Conservation (phyloP, 1,284 basidiomycete species). For the Golubevia sp. region DNA sequence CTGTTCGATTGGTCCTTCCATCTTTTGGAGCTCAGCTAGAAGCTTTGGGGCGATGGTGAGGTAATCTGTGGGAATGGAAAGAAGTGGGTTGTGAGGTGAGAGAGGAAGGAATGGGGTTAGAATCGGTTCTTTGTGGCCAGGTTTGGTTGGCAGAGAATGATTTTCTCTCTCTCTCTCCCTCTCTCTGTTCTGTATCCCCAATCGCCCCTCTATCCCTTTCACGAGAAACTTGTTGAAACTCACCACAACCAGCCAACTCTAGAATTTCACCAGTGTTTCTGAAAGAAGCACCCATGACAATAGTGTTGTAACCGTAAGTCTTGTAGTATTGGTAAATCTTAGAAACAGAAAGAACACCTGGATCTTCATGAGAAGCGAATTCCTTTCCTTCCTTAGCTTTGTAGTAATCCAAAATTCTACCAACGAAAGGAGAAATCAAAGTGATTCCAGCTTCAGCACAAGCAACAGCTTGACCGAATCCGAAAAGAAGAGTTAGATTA, state of each 20-base stretch:
- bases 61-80: too few species aligned
- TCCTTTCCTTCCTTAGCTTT: conserved; percentile 49
- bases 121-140: not conserved
- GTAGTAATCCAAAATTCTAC: conserved; percentile 67
- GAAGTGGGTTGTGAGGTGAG: not conserved
- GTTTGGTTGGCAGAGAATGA: too few species aligned
- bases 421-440: conserved; percentile 98
- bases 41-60: conserved; percentile 58
- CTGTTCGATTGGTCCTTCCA: conserved; percentile 32
- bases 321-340: conserved; percentile 99
- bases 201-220: too few species aligned
- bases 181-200: too few species aligned
- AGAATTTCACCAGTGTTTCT: conserved; percentile 56
- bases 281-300: conserved; percentile 99
- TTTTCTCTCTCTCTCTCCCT: too few species aligned
- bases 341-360: conserved; percentile 94
- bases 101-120: not conserved
- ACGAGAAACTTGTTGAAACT: too few species aligned
- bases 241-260: conserved; percentile 54
- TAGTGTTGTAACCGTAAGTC: conserved; percentile 96
- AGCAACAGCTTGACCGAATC: conserved; percentile 96
- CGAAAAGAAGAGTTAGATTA: conserved; percentile 98
- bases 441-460: conserved; percentile 98
- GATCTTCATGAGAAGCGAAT: conserved; percentile 70
- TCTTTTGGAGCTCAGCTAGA: conserved; percentile 55